Percentiles rank a stretch among this genome's conserved stretches.
phyloP scores from a whole-genome alignment of 495 filamentous ascomycete genomes.

The Copromyces sp. region DNA sequence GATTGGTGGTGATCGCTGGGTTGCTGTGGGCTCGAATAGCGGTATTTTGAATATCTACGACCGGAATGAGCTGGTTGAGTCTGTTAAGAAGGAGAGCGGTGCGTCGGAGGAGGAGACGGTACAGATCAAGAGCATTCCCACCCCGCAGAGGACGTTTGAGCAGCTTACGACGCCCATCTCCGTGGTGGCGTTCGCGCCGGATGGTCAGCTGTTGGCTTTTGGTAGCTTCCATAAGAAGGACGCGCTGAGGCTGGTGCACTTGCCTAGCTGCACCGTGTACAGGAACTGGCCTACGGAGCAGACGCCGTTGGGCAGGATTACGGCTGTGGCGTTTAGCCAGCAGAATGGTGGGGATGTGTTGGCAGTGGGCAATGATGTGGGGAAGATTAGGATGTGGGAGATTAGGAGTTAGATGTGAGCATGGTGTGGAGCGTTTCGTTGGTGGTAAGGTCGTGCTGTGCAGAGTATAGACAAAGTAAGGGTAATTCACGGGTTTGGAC shows the following conservation, averaged over 20 bases:
- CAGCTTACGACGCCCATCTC: slow-evolving; percentile 79
- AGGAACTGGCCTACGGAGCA: slow-evolving; percentile 89
- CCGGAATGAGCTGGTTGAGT: slow-evolving; percentile 49
- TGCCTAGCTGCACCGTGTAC: slow-evolving; percentile 88
- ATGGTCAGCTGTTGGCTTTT: slow-evolving; percentile 82
- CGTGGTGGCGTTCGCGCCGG: slow-evolving; percentile 67
- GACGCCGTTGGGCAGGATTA: slow-evolving; percentile 81
- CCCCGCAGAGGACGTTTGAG: slow-evolving; percentile 61
- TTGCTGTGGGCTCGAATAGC: slow-evolving; percentile 72
- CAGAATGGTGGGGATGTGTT: slow-evolving; percentile 49
- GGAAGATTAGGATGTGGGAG: slow-evolving; percentile 81
- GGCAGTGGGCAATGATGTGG: slow-evolving; percentile 77
- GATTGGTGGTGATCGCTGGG: slow-evolving; percentile 77
- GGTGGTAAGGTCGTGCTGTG: neutral
- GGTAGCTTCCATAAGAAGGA: slow-evolving; percentile 78
- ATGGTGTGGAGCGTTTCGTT: neutral
- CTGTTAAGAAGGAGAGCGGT: slow-evolving; percentile 25
- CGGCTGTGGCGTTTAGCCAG: slow-evolving; percentile 65
- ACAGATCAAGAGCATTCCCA: slow-evolving; percentile 52
- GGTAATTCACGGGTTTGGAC: neutral
- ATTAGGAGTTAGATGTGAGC: slow-evolving; percentile 38
- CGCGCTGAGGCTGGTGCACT: slow-evolving; percentile 76
- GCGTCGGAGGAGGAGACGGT: slow-evolving; percentile 26
- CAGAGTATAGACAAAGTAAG: neutral
- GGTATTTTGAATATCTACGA: slow-evolving; percentile 94